Conservation (phyloP, 768 basidiomycete genomes). For the Amanita muscaria region DNA sequence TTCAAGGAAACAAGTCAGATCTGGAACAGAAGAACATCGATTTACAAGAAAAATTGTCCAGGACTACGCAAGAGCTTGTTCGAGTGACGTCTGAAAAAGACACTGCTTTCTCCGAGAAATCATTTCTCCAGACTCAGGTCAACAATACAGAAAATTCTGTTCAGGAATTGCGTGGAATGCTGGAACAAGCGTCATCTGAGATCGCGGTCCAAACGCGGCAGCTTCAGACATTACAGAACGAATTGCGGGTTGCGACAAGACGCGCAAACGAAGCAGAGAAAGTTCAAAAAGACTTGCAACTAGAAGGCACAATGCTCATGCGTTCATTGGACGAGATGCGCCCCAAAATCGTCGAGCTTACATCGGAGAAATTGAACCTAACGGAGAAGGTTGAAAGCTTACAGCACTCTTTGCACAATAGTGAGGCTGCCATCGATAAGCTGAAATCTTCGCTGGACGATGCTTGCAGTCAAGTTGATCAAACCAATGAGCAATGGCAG, state of each 20-base stretch:
- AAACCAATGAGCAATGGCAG: conserved; percentile 35
- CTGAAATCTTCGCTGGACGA: conserved; percentile 56
- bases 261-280: conserved; percentile 71
- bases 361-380: conserved; percentile 59
- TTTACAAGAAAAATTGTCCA: conserved; percentile 32
- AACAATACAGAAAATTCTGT: conserved; percentile 37
- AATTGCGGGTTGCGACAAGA: conserved; percentile 52
- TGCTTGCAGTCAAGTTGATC: conserved; percentile 39
- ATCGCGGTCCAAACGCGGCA: conserved; percentile 45
- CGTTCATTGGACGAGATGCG: conserved; percentile 80
- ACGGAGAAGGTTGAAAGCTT: conserved; percentile 54
- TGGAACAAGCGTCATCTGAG: conserved; percentile 45
- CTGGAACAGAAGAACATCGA: conserved; percentile 40
- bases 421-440: conserved; percentile 49
- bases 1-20: conserved; percentile 34
- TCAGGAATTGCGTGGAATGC: conserved; percentile 49
- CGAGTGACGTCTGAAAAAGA: conserved; percentile 39
- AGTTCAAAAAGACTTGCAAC: conserved; percentile 63
- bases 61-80: conserved; percentile 34
- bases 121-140: conserved; percentile 39
- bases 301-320: conserved; percentile 72
- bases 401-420: conserved; percentile 42
- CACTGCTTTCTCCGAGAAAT: conserved; percentile 38
- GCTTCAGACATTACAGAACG: conserved; percentile 53
- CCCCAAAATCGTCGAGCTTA: conserved; percentile 77